Evolutionary conservation across 2,329 filamentous ascomycete genomes (phyloP), one percentile per base, ranked within the genome.

Genomic region (Nigrospora oryzae): DNA sequence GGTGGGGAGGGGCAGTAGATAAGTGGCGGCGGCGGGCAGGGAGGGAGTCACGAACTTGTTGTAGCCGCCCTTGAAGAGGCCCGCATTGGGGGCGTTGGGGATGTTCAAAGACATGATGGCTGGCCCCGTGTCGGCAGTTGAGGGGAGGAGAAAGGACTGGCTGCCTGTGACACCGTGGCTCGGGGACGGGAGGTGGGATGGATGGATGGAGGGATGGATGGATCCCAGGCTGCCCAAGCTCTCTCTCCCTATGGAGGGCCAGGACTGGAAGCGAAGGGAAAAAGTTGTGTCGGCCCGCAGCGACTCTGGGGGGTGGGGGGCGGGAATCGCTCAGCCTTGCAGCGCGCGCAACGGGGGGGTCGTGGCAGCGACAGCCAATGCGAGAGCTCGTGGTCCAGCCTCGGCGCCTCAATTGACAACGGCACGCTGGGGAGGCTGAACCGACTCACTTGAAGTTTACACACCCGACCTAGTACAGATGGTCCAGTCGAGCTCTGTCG

Each of bases 21-120:
- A 50, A 51, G 23, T 28, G 23, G 23, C 45, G 46, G 46, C 44
- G 46, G 50, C 47, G 51, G 49, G 54, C 49, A 52, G 46, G 48
- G 47, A 51, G 49, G 45, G 43, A 38, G 47, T 52, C 50, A 28
- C 23, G 23, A 7, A 96, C 90, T 86, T 95, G 69, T 90, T 90
- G 73, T 98, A 98, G 60, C 91, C 91, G 59, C 83, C 77, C 76
- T 97, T 97, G 79, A 98, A 97, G 36, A 97, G 80, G 66, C 86
- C 86, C 61, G 86, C 78, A 67, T 96, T 95, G 51, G 93, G 93
- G 58, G 93, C 91, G 67, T 83, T 88, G 53, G 93, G 93, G 64
- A 98, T 94, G 64, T 89, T 88, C 65, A 98, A 82, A 70, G 93
- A 98, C 93, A 98, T 97, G 58, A 42, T 36, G 40, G 40, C 14